Evolutionary conservation across 2,329 filamentous ascomycete genomes (phyloP).

Genomic region (Diaporthe helianthi): DNA sequence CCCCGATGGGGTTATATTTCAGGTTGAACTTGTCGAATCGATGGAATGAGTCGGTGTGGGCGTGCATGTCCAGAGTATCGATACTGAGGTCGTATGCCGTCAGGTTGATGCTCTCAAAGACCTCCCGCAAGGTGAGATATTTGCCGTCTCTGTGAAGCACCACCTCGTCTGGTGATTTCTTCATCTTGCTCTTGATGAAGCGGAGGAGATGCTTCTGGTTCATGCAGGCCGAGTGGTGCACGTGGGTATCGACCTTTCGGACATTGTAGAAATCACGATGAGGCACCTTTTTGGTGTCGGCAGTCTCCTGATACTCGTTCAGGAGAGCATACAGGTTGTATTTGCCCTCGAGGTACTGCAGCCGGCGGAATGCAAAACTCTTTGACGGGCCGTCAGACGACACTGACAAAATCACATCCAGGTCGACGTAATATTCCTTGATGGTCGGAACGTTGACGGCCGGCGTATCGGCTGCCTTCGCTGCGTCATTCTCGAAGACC

Average conservation of each 20-base stretch:
- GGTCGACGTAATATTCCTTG: constrained; percentile 93
- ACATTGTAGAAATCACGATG: constrained; percentile 99
- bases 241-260: constrained; percentile 97
- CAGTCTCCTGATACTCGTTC: constrained; percentile 97
- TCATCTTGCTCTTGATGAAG: constrained; percentile 99
- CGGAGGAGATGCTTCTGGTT: constrained; percentile 98
- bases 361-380: constrained; percentile 91
- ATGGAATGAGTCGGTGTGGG: constrained; percentile 97
- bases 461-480: constrained; percentile 69
- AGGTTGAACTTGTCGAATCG: constrained; percentile 99
- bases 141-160: constrained; percentile 93
- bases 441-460: constrained; percentile 88
- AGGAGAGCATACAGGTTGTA: constrained; percentile 93
- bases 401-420: constrained; percentile 85
- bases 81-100: constrained; percentile 98
- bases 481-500: constrained; percentile 77
- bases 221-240: constrained; percentile 99
- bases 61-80: constrained; percentile 98
- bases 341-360: constrained; percentile 96
- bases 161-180: constrained; percentile 93
- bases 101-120: constrained; percentile 96
- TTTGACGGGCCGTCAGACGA: constrained; percentile 96
- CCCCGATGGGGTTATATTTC: constrained; percentile 97
- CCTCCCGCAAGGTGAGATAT: constrained; percentile 87
- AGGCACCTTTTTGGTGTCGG: constrained; percentile 96